Conservation (phyloP, 2,329 filamentous ascomycete genomes). For the Venturiaceae sp. region DNA sequence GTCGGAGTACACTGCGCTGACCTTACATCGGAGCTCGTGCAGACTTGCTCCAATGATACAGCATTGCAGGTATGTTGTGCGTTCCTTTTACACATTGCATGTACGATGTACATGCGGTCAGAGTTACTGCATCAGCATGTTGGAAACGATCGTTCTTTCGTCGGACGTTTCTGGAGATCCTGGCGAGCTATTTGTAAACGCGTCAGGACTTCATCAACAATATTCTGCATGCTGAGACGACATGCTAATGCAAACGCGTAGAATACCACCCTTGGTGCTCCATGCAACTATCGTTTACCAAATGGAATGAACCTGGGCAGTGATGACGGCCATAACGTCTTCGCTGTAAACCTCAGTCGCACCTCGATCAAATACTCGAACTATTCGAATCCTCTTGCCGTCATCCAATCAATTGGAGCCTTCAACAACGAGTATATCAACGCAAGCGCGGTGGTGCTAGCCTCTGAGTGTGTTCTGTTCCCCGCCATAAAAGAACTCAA, state of each 20-base stretch:
- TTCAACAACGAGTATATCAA: neutral
- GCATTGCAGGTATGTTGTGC: neutral
- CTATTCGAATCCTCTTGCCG: neutral
- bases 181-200: too few relatives aligned
- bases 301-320: neutral
- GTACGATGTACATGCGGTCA: too few relatives aligned
- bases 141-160: too few relatives aligned
- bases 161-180: too few relatives aligned
- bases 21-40: neutral
- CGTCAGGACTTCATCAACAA: neutral
- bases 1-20: conserved; percentile 2
- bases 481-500: neutral
- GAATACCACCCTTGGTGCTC: neutral
- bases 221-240: neutral
- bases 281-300: neutral
- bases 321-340: neutral
- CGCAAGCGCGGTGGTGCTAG: neutral
- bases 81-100: too few relatives aligned
- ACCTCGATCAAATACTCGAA: neutral
- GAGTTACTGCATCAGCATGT: too few relatives aligned
- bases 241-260: neutral
- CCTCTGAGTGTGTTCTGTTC: neutral
- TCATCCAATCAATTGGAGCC: neutral
- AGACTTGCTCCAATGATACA: neutral
- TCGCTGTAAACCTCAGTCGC: neutral